Conservation (phyloP, 345 rosid species). For the Anastatica hierochuntica region DNA sequence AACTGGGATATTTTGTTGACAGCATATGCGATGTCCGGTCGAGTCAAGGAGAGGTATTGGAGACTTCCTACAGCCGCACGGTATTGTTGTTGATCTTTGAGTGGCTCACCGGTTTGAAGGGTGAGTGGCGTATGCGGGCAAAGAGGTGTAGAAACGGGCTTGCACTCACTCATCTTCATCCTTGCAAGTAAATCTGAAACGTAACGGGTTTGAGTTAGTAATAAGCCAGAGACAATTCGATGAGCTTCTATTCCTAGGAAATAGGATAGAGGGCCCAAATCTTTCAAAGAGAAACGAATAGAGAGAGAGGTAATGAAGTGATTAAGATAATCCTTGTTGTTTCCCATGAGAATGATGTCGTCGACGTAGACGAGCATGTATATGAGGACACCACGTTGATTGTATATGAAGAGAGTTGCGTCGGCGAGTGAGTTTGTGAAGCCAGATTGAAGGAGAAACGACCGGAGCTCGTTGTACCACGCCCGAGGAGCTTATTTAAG, state of each 20-base stretch:
- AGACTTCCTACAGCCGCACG: not conserved
- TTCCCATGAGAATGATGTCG: not conserved
- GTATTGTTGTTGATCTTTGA: not conserved
- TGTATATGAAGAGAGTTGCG: not conserved
- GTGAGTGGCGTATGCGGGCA: too few species aligned
- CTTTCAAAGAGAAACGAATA: not conserved
- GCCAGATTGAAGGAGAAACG: not conserved
- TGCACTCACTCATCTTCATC: not conserved
- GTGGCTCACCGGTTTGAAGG: too few species aligned
- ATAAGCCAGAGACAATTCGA: not conserved
- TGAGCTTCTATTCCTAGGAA: not conserved
- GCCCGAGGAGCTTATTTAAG: not conserved
- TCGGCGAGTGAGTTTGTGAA: not conserved
- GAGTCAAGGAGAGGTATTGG: not conserved
- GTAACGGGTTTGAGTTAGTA: not conserved
- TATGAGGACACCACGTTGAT: not conserved
- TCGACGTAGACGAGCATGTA: not conserved
- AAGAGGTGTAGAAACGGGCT: not conserved
- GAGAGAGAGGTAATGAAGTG: not conserved
- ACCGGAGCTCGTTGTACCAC: not conserved
- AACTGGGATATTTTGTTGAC: not conserved
- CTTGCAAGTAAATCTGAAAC: not conserved
- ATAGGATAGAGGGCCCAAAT: not conserved
- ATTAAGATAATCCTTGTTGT: not conserved
- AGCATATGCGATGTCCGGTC: not conserved